Evolutionary conservation across 2,329 filamentous ascomycete species (phyloP).

Genomic region (Cytospora paraplurivora): DNA sequence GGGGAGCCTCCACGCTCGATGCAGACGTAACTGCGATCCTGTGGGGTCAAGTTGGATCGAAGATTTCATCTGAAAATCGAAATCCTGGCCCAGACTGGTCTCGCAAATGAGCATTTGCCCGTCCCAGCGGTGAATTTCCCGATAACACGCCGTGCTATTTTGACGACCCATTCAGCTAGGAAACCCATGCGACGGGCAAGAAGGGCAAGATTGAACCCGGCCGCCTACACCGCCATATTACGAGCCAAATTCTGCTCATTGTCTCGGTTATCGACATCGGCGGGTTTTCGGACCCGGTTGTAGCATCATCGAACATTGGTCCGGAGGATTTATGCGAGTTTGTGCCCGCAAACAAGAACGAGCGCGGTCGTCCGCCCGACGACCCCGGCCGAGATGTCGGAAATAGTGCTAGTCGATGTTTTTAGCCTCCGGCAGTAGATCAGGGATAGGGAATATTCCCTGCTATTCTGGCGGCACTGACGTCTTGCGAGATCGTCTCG

Average conservation of each 20-base stretch:
- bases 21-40: slow-evolving; percentile 1
- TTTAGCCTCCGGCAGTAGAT: not conserved
- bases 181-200: not conserved
- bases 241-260: slow-evolving; percentile 12
- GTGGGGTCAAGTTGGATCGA: slow-evolving; percentile 3
- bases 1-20: slow-evolving; percentile 10
- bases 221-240: slow-evolving; percentile 25
- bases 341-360: slow-evolving; percentile 12
- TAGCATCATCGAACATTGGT: slow-evolving; percentile 17
- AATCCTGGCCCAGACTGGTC: slow-evolving; percentile 2
- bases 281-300: slow-evolving; percentile 12
- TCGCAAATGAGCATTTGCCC: not conserved
- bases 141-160: not conserved
- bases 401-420: not conserved
- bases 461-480: not conserved
- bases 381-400: slow-evolving; percentile 12
- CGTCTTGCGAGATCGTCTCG: not conserved
- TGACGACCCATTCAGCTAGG: not conserved
- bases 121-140: slow-evolving; percentile 1
- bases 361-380: not conserved
- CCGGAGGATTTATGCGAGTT: slow-evolving; percentile 7
- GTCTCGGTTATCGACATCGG: slow-evolving; percentile 21
- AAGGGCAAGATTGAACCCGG: slow-evolving; percentile 19
- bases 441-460: not conserved
- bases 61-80: not conserved